phyloP scores from a whole-genome alignment of 192 early-diverging fungal species.

The Coemansia sp. region DNA sequence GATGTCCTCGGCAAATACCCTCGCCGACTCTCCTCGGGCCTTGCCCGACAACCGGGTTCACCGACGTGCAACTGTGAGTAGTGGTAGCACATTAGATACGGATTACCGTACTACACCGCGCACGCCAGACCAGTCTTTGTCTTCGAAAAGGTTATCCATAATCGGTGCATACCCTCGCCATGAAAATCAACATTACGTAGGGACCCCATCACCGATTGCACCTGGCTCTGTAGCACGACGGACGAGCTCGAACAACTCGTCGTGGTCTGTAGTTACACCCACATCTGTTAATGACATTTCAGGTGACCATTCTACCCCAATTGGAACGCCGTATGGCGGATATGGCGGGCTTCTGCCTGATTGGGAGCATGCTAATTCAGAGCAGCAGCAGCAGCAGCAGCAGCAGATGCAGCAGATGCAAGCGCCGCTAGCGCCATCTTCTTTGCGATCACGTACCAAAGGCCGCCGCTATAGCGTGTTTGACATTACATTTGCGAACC shows the following conservation, averaged over 20 bases:
- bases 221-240: slow-evolving; percentile 16
- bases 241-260: slow-evolving; percentile 43
- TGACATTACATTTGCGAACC: slow-evolving; percentile 41
- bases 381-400: slow-evolving; percentile 14
- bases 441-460: slow-evolving; percentile 16
- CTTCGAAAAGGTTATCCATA: neutral
- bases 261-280: slow-evolving; percentile 43
- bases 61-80: slow-evolving; percentile 28
- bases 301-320: neutral
- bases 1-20: slow-evolving; percentile 21
- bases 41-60: slow-evolving; percentile 16
- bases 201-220: neutral
- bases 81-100: neutral
- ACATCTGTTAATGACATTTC: slow-evolving; percentile 21
- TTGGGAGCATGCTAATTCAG: slow-evolving; percentile 16
- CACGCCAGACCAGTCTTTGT: slow-evolving; percentile 6
- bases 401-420: slow-evolving; percentile 14
- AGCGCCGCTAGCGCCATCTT: slow-evolving; percentile 2
- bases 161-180: slow-evolving; percentile 8
- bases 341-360: slow-evolving; percentile 23
- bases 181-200: neutral
- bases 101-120: neutral
- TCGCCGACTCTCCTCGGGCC: slow-evolving; percentile 20
- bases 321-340: slow-evolving; percentile 9
- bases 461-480: slow-evolving; percentile 52